phyloP scores from a whole-genome alignment of 2,329 filamentous ascomycete species.

The Diplodia seriata region DNA sequence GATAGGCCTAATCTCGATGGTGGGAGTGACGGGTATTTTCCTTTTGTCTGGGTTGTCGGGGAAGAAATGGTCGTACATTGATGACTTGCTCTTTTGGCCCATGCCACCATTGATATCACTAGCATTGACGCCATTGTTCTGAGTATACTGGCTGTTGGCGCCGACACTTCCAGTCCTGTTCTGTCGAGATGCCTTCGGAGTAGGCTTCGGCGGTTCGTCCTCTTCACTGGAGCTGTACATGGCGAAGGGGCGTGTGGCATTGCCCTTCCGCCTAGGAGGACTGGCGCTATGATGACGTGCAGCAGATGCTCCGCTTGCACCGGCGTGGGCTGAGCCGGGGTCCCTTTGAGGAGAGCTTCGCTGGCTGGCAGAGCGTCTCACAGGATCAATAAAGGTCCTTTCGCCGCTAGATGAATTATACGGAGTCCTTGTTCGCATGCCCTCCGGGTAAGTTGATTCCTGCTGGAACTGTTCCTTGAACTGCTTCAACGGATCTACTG shows the following conservation, averaged over 20 bases:
- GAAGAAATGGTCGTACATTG: constrained; percentile 33
- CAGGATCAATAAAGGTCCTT: constrained; percentile 61
- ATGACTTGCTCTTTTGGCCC: constrained; percentile 28
- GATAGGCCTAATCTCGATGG: constrained; percentile 1
- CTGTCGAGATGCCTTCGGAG: constrained; percentile 5
- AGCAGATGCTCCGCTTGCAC: neutral
- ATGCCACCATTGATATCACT: constrained; percentile 15
- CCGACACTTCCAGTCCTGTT: neutral
- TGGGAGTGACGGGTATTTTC: neutral
- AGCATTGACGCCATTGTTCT: constrained; percentile 17
- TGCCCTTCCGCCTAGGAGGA: constrained; percentile 29
- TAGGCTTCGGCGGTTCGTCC: neutral
- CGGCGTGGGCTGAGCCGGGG: constrained; percentile 35
- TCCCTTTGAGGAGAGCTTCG: constrained; percentile 54
- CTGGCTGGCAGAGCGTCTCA: constrained; percentile 62
- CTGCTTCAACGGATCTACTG: constrained; percentile 48
- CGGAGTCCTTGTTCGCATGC: constrained; percentile 57
- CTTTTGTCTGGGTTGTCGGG: neutral
- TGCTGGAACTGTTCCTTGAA: constrained; percentile 41
- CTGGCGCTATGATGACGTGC: constrained; percentile 31
- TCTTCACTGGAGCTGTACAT: constrained; percentile 33
- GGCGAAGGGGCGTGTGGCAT: constrained; percentile 32
- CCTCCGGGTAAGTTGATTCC: constrained; percentile 55
- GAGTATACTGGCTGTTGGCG: neutral
- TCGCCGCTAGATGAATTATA: constrained; percentile 63